A percentile compares a stretch with the other conserved stretches of the same genome.
These are phyloP conservation scores for Leccinum incarnatum DNA, from an alignment of 768 basidiomycete genomes.

Conservation along the genomic window DNA sequence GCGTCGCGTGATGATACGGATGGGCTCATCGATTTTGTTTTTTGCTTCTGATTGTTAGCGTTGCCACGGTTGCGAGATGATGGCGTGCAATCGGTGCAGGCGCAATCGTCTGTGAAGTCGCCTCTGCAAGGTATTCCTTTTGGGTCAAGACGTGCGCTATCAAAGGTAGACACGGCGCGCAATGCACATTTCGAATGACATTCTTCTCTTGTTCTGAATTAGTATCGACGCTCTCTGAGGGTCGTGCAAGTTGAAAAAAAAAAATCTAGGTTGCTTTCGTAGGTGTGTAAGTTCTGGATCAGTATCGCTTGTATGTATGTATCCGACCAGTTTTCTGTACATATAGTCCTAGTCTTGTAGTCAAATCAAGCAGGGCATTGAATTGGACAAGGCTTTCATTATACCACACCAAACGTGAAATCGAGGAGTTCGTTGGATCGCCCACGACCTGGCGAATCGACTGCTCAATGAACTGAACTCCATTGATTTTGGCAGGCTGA, in stretches of 20 bases:
- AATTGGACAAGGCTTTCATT: background rate
- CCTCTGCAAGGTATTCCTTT: background rate
- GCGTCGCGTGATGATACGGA: background rate
- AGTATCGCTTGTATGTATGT: background rate
- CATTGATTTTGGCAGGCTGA: background rate
- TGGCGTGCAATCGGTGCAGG: conserved; percentile 37
- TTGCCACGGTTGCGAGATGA: conserved; percentile 33
- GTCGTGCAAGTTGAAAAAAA: background rate
- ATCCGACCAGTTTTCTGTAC: background rate
- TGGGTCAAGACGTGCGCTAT: background rate
- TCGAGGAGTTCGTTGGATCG: background rate
- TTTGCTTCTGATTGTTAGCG: conserved; percentile 19
- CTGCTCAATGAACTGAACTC: background rate
- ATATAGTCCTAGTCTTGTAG: background rate
- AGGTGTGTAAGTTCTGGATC: background rate
- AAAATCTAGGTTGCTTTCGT: background rate
- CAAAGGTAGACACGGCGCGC: background rate
- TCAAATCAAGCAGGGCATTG: background rate
- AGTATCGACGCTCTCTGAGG: background rate
- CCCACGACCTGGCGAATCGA: background rate
- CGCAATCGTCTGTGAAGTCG: conserved; percentile 34
- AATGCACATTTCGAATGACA: background rate
- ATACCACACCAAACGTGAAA: background rate
- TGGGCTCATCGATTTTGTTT: background rate
- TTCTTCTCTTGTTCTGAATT: background rate